A percentile compares a stretch with the other conserved stretches of the same genome.
Conservation (phyloP, 2,329 filamentous ascomycete species). For the Aspergillus niger region DNA sequence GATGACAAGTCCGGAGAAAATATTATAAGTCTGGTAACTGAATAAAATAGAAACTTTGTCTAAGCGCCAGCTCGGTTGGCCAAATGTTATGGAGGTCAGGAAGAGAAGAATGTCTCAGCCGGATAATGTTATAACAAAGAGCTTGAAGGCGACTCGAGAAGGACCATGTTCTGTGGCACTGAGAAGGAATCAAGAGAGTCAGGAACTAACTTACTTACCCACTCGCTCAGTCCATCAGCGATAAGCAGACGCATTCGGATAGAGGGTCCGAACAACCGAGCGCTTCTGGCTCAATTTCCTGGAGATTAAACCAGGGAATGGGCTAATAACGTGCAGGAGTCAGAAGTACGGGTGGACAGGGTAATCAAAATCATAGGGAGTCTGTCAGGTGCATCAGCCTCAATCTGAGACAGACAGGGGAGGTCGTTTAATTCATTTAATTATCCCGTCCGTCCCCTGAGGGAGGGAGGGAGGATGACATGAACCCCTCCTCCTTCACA, state of each 20-base stretch:
- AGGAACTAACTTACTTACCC: neutral
- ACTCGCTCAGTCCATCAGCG: neutral
- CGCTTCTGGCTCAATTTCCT: neutral
- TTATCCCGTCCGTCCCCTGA: neutral
- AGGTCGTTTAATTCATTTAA: neutral
- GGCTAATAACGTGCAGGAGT: neutral
- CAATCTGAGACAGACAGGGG: constrained; percentile 8
- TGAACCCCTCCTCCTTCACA: neutral
- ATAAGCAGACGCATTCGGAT: constrained; percentile 1
- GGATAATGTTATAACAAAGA: constrained; percentile 2
- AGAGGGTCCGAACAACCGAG: neutral
- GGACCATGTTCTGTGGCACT: neutral
- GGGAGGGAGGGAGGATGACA: neutral
- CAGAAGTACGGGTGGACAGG: neutral
- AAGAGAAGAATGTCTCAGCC: constrained; percentile 7
- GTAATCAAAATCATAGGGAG: neutral
- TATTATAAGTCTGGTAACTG: neutral
- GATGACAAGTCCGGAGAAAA: neutral
- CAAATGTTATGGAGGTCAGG: constrained; percentile 4
- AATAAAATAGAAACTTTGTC: neutral
- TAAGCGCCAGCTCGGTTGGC: constrained; percentile 5
- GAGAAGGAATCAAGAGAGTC: neutral
- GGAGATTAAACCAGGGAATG: neutral
- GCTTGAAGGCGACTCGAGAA: neutral
- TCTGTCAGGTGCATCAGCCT: constrained; percentile 4